Evolutionary conservation across 1,139 yeast species (phyloP).

Genomic region (Yamadazyma membranifaciens): DNA sequence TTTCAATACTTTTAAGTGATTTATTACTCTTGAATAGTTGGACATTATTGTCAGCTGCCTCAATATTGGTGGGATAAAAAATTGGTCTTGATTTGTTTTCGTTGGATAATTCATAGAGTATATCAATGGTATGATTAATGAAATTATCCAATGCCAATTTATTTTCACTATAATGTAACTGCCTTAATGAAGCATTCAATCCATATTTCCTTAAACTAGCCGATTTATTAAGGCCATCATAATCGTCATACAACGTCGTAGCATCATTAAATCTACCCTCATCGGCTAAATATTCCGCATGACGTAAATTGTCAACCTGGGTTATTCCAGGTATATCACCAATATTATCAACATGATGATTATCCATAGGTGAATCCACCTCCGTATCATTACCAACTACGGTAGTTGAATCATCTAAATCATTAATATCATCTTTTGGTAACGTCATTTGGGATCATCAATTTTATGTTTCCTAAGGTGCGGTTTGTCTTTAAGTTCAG

Average conservation of each 20-base stretch:
- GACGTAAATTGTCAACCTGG: conserved; percentile 5
- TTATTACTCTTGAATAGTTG: conserved; percentile 48
- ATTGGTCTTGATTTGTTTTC: conserved; percentile 64
- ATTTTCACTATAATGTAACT: conserved; percentile 68
- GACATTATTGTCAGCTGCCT: conserved; percentile 42
- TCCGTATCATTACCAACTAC: neutral
- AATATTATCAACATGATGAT: conserved; percentile 94
- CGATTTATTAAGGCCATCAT: conserved; percentile 8
- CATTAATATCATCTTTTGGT: no score
- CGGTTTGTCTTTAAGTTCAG: no score
- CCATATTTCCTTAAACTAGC: conserved; percentile 14
- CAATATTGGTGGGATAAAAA: conserved; percentile 56
- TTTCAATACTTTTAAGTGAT: conserved; percentile 27
- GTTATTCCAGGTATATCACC: conserved; percentile 98
- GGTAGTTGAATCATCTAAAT: no score
- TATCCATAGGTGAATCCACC: conserved; percentile 80
- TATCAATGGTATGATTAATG: conserved; percentile 54
- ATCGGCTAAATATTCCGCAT: conserved; percentile 8
- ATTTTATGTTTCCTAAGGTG: no score
- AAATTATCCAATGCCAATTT: conserved; percentile 60
- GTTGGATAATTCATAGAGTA: conserved; percentile 51
- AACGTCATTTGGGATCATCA: no score
- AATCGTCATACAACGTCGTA: conserved; percentile 8
- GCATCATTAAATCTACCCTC: conserved; percentile 9
- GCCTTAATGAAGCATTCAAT: conserved; percentile 54